Evolutionary conservation across 768 basidiomycete species (phyloP).

Genomic region (Asterophora lycoperdoides): DNA sequence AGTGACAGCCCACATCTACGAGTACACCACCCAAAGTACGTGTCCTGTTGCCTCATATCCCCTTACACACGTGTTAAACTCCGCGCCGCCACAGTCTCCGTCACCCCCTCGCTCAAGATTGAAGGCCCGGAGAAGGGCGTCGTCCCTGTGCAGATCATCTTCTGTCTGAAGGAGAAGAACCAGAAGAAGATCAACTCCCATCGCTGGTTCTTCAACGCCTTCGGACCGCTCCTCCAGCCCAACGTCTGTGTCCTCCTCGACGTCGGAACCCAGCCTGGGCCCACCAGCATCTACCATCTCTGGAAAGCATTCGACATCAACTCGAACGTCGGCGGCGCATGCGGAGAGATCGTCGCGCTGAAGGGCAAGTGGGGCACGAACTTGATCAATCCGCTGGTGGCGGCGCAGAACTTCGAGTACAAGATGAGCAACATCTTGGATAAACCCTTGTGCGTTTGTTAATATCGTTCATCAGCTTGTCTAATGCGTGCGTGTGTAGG

Average conservation of each 20-base stretch:
- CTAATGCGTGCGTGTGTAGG: constrained; percentile 21
- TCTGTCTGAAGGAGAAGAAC: constrained; percentile 90
- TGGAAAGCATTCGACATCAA: constrained; percentile 96
- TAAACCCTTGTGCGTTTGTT: constrained; percentile 58
- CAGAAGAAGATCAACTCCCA: constrained; percentile 97
- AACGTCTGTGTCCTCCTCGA: constrained; percentile 93
- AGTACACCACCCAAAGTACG: constrained; percentile 89
- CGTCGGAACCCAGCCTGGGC: constrained; percentile 77
- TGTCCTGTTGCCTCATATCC: constrained; percentile 8
- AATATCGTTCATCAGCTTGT: neutral
- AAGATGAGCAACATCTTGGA: constrained; percentile 93
- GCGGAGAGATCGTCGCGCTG: constrained; percentile 92
- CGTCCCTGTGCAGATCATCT: constrained; percentile 89
- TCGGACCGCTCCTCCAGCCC: constrained; percentile 75
- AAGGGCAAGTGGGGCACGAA: constrained; percentile 81
- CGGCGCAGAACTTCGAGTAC: constrained; percentile 92
- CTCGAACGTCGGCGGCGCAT: constrained; percentile 87
- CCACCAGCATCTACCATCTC: constrained; percentile 84
- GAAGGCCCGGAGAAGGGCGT: constrained; percentile 75
- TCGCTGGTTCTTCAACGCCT: constrained; percentile 93
- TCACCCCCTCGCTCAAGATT: constrained; percentile 77
- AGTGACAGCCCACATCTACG: constrained; percentile 88
- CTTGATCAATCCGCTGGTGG: constrained; percentile 81
- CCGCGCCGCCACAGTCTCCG: constrained; percentile 67
- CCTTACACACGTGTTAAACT: neutral